A percentile compares a stretch with the other conserved stretches of the same genome.
phyloP scores from a whole-genome alignment of 2,329 filamentous ascomycete species.

The Fusarium sp. region DNA sequence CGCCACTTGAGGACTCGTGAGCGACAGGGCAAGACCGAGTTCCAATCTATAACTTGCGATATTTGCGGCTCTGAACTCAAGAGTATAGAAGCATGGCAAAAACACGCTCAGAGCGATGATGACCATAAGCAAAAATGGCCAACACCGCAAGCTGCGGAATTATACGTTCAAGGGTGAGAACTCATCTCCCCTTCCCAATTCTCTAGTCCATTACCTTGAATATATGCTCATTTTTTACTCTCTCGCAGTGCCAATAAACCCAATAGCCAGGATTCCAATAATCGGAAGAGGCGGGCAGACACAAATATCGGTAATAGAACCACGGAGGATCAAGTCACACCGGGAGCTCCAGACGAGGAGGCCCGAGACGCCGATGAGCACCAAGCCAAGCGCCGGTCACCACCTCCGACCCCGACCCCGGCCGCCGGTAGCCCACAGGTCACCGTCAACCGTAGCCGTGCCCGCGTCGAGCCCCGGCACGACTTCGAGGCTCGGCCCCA shows the following conservation, averaged over 20 bases:
- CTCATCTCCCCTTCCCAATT: not conserved
- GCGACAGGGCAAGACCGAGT: slow-evolving; percentile 32
- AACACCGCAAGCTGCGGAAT: slow-evolving; percentile 12
- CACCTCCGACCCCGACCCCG: slow-evolving; percentile 45
- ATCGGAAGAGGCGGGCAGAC: slow-evolving; percentile 24
- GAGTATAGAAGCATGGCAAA: slow-evolving; percentile 47
- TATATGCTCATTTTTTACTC: slow-evolving; percentile 9
- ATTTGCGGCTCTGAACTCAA: slow-evolving; percentile 46
- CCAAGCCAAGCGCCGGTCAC: slow-evolving; percentile 49
- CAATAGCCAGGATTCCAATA: slow-evolving; percentile 8
- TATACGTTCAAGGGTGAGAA: slow-evolving; percentile 31
- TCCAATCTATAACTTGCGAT: slow-evolving; percentile 12
- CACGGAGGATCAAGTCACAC: not conserved
- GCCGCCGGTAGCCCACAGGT: slow-evolving; percentile 27
- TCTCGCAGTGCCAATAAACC: slow-evolving; percentile 4
- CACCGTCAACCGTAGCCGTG: slow-evolving; percentile 27
- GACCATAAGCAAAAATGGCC: slow-evolving; percentile 39
- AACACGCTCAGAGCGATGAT: slow-evolving; percentile 42
- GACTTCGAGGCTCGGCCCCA: slow-evolving; percentile 42
- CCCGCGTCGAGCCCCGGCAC: slow-evolving; percentile 29
- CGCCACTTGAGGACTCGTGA: slow-evolving; percentile 31
- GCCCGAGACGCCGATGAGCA: slow-evolving; percentile 28
- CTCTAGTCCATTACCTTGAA: not conserved
- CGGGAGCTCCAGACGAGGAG: slow-evolving; percentile 3
- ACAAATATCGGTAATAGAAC: slow-evolving; percentile 3